Conservation (phyloP, 257 asterid genomes). For the Solanum stenotomum region DNA sequence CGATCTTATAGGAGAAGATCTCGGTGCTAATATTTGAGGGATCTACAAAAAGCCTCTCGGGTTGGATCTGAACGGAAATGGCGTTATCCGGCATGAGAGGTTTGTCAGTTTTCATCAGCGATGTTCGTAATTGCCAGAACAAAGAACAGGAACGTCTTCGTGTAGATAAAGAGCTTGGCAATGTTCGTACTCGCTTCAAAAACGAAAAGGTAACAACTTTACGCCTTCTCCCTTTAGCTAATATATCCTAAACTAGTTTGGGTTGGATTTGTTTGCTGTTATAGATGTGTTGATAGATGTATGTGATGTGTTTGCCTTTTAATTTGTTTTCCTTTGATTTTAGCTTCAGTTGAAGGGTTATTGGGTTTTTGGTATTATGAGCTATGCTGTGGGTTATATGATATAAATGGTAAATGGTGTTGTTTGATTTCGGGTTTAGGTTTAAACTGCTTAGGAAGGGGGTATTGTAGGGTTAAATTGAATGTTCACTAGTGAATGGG, state of each 20-base stretch:
- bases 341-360: neutral
- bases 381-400: neutral
- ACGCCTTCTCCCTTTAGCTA: neutral
- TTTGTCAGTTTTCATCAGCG: conserved; percentile 94
- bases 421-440: neutral
- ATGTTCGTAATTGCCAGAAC: conserved; percentile 88
- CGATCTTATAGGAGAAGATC: conserved; percentile 7
- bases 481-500: neutral
- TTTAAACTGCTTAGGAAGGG: neutral
- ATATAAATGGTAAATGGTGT: neutral
- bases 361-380: neutral
- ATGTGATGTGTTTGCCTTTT: neutral
- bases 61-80: conserved; percentile 62
- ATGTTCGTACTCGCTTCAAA: conserved; percentile 85
- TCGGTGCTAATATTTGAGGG: conserved; percentile 24
- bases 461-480: neutral
- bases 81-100: conserved; percentile 99
- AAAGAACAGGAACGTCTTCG: conserved; percentile 97
- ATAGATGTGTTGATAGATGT: neutral
- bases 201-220: conserved; percentile 57
- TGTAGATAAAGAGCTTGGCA: conserved; percentile 97
- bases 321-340: neutral
- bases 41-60: conserved; percentile 9
- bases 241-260: neutral
- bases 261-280: neutral